Evolutionary conservation across 1,284 basidiomycete genomes (phyloP).

Genomic region (Melanopsichium pennsylvanicum): DNA sequence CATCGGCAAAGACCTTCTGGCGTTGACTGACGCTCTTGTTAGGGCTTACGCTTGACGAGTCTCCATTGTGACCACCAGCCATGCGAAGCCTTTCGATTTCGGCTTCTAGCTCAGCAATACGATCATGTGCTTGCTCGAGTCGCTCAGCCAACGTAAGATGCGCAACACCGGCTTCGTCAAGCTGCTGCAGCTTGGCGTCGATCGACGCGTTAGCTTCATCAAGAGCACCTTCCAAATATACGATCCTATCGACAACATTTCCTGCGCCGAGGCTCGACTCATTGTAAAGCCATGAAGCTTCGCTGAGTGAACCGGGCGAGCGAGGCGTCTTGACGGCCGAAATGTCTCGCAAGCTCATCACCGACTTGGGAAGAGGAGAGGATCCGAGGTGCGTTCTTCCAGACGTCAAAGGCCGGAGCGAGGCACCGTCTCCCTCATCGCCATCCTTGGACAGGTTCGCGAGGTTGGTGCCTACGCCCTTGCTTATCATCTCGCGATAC

Average conservation of each 20-base stretch:
- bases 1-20: conserved; percentile 37
- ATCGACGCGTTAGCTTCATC: conserved; percentile 51
- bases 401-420: conserved; percentile 17
- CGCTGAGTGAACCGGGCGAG: conserved; percentile 41
- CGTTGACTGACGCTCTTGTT: conserved; percentile 34
- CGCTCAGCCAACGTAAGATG: conserved; percentile 43
- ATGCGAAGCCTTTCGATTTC: conserved; percentile 35
- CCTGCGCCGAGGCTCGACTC: conserved; percentile 52
- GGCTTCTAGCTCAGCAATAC: conserved; percentile 46
- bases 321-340: conserved; percentile 41
- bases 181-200: conserved; percentile 51
- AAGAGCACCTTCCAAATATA: conserved; percentile 42
- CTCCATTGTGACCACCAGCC: conserved; percentile 12
- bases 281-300: conserved; percentile 50
- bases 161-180: conserved; percentile 42
- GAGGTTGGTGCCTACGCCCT: conserved; percentile 35
- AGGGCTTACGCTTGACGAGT: conserved; percentile 14
- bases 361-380: conserved; percentile 42
- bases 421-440: conserved; percentile 1
- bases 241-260: conserved; percentile 35
- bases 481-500: conserved; percentile 47
- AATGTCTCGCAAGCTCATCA: conserved; percentile 39
- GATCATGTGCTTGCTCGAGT: conserved; percentile 32
- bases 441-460: conserved; percentile 22
- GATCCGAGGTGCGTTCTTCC: conserved; percentile 11